Conservation (phyloP, 257 asterid species). For the Fraxinus americana region DNA sequence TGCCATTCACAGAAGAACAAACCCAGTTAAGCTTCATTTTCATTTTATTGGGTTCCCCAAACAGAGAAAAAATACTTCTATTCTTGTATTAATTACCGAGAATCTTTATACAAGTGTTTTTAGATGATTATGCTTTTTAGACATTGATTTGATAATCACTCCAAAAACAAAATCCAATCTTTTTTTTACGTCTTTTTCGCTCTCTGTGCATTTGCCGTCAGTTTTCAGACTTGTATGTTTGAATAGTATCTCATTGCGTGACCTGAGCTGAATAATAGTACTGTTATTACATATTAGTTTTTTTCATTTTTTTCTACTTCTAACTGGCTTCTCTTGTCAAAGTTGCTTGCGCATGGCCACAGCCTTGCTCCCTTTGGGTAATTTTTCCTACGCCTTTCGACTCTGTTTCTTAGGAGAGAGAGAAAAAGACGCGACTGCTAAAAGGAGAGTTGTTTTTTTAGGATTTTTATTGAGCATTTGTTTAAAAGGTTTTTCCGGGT, state of each 20-base stretch:
- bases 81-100: slow-evolving; percentile 31
- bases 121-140: slow-evolving; percentile 43
- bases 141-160: slow-evolving; percentile 29
- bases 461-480: slow-evolving; percentile 18
- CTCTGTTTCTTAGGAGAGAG: slow-evolving; percentile 22
- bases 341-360: slow-evolving; percentile 38
- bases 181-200: slow-evolving; percentile 38
- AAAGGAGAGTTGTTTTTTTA: background rate
- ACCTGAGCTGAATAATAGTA: slow-evolving; percentile 26
- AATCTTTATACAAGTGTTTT: slow-evolving; percentile 14
- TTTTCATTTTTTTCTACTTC: slow-evolving; percentile 27
- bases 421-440: slow-evolving; percentile 30
- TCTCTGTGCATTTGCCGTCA: slow-evolving; percentile 43
- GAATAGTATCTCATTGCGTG: slow-evolving; percentile 38
- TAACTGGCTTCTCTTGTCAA: slow-evolving; percentile 45
- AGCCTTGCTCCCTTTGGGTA: slow-evolving; percentile 26
- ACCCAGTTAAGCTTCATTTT: slow-evolving; percentile 21
- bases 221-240: slow-evolving; percentile 40
- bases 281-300: slow-evolving; percentile 25
- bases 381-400: slow-evolving; percentile 26
- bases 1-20: slow-evolving; percentile 19
- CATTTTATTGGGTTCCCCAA: slow-evolving; percentile 24
- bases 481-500: slow-evolving; percentile 20
- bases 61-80: slow-evolving; percentile 19
- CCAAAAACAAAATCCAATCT: slow-evolving; percentile 24